Evolutionary conservation across 1,284 basidiomycete genomes (phyloP), one percentile per base, ranked within the genome.

Genomic region (Nidula niveotomentosa): DNA sequence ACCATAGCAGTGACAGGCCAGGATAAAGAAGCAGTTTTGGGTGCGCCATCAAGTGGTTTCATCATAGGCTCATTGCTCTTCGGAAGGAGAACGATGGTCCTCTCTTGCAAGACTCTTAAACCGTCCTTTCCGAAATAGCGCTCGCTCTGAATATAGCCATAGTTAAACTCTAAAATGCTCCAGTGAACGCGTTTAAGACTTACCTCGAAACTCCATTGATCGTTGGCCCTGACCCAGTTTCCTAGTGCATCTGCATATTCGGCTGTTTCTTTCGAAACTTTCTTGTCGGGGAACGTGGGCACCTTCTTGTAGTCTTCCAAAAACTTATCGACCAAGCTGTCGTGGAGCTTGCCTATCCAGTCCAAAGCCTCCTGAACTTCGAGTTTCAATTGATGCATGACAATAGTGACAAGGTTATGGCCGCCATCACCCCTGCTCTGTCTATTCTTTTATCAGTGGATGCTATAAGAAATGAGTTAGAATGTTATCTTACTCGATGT

Each of bases 351-450:
- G 0, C 56, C 57, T 2, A 71, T 63, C 63, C 68, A 75, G n/a
- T 70, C 56, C 59, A 77, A 68, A 0, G 76, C 72, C 3, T 57
- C 69, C 36, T 72, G 61, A 1, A 76, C 49, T 52, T 65, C 62
- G 3, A 65, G 56, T 8, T 69, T 56, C 46, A 65, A 51, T 36
- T 75, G 59, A 46, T 70, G 66, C 77, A 79, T 79, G 15, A 75
- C 68, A 15, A 78, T 66, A 3, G 74, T 73, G 34, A 80, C 66
- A 12, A 79, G 65, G 53, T 80, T 81, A 63, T 81, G 72, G 1
- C 60, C 61, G 56, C 73, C 73, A 56, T 79, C 76, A 1, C 76
- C 76, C 2, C 68, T 64, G 12, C 74, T 66, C 60, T 78, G 76
- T 59, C 78, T 76, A 10, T 70, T 60, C 53, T 76, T 75, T 9